Base-by-base conservation (phyloP, 2,329 filamentous ascomycete genomes). In the Epichloe hybrida region DNA sequence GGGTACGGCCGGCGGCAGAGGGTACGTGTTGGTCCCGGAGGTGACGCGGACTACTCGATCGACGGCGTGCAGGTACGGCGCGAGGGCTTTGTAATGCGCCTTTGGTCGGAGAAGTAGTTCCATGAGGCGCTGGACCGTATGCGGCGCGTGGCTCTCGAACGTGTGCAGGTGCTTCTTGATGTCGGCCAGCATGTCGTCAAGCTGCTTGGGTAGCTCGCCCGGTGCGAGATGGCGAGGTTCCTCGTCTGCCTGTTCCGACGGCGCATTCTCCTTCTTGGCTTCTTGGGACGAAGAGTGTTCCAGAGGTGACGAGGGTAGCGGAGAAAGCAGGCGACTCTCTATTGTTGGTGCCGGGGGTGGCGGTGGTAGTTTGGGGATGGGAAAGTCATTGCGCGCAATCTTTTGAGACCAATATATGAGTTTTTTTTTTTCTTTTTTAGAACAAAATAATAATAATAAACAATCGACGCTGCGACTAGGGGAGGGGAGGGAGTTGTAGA, bases 1-100 rank as follows among this genome's bases (percentile, higher is more conserved):
- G 2, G 76, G 73, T 7, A 82, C 68, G 13, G 80, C 78, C 0
- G 81, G 78, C 1, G 87, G 88, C 1, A 97, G 78, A 0, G 93
- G 93, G 62, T 95, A 98, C 52, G 82, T 74, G 56, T 86, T 83
- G 20, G 83, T 80, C 27, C 83, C 79, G 38, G 88, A 95, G 11
- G 89, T 94, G 51, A 98, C 93, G 51, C 86, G 88, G 23, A 96
- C 81, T 21, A 95, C 84, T 51, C 93, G 84, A 64, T 97, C 88
- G 46, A 97, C 78, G 3, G 93, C 93, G 59, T 93, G 86, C 11
- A 98, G 80, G 65, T 93, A 98, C 11, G 89, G 78, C 1, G 87
- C 81, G 3, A 97, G 76, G 49, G 82, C 85, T 54, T 79, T 81
- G 71, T 97, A 96, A 67, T 95, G 86, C 50, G 76, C 75, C 53